Evolutionary conservation across 441 rosid genomes (phyloP), one percentile per base, ranked within the genome.

Genomic region (Brassica balearica): DNA sequence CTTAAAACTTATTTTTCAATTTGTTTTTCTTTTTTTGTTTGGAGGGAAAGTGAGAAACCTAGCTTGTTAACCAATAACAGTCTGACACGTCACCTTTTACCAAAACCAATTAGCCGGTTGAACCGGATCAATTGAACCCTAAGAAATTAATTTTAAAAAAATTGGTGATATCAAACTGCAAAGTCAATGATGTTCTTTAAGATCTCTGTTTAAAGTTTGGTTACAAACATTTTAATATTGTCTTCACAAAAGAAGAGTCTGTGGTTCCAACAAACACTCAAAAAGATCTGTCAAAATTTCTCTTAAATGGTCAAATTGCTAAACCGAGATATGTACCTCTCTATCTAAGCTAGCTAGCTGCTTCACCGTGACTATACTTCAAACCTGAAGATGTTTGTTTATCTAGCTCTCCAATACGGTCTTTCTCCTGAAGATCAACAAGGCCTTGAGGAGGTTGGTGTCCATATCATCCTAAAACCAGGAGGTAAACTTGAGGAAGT

Each of bases 381-480:
- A 65, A 63, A 79, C 62, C 82, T 61, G 62, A 75, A 66, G 76
- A 58, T 38, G 25, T 53, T 48, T 72, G 25, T 53, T 48, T 72
- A 38, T 48, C 7, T 34, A 66, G 20, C 38, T 76, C 38, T 76
- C 48, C 73, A 75, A 55, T 60, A 2, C 41, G 43, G 66, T 88
- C 88, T 10, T 64, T 72, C 75, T 79, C 79, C 78, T 85, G 58
- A 68, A 80, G 55, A 15, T 65, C 77, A 20, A 82, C 15, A 68
- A 85, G 64, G 11, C 69, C 67, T n/a, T 8, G 32, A 46, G 89
- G 96, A 7, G 90, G 73, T 25, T 60, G 80, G 72, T 75, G 51
- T 19, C 80, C 79, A 75, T 65, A 46, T 43, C 25, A 20, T 69
- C 75, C 69, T 66, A 15, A 59, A 67, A 60, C 77, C 81, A 29